phyloP scores from a whole-genome alignment of 2,329 filamentous ascomycete genomes.

The Aureobasidium sp. region DNA sequence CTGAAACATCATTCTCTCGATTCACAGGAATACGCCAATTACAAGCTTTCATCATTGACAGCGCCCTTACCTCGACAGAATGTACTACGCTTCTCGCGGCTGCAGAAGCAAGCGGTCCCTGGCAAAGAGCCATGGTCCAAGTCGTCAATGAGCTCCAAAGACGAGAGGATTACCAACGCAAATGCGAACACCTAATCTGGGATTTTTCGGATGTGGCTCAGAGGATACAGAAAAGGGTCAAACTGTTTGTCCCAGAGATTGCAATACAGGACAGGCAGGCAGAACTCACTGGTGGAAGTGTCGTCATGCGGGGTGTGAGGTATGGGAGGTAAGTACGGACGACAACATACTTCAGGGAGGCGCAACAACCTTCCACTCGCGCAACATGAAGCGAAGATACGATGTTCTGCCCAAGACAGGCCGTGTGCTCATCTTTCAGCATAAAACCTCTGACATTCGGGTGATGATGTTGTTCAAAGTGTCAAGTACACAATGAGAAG shows the following conservation, averaged over 20 bases:
- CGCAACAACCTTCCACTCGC: conserved; percentile 46
- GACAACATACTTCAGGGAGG: conserved; percentile 40
- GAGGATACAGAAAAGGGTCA: neutral
- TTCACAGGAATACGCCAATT: conserved; percentile 47
- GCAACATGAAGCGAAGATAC: conserved; percentile 28
- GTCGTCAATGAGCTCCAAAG: conserved; percentile 55
- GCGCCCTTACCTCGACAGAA: conserved; percentile 56
- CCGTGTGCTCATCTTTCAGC: conserved; percentile 51
- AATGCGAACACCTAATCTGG: conserved; percentile 72
- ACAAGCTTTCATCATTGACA: conserved; percentile 58
- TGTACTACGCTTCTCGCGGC: conserved; percentile 51
- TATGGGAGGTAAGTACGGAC: conserved; percentile 31
- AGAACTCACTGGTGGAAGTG: conserved; percentile 36
- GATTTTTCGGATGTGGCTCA: conserved; percentile 46
- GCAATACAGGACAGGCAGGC: conserved; percentile 31
- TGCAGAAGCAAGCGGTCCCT: conserved; percentile 44
- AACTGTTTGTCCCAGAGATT: conserved; percentile 35
- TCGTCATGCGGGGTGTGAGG: conserved; percentile 36
- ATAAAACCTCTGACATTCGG: conserved; percentile 47
- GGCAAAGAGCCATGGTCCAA: conserved; percentile 65
- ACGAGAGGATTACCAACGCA: conserved; percentile 52
- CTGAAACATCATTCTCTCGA: neutral
- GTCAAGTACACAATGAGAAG: conserved; percentile 51
- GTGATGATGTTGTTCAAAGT: conserved; percentile 48
- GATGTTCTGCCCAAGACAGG: conserved; percentile 47